Conservation (phyloP, 495 filamentous ascomycete genomes). For the Neurospora terricola region DNA sequence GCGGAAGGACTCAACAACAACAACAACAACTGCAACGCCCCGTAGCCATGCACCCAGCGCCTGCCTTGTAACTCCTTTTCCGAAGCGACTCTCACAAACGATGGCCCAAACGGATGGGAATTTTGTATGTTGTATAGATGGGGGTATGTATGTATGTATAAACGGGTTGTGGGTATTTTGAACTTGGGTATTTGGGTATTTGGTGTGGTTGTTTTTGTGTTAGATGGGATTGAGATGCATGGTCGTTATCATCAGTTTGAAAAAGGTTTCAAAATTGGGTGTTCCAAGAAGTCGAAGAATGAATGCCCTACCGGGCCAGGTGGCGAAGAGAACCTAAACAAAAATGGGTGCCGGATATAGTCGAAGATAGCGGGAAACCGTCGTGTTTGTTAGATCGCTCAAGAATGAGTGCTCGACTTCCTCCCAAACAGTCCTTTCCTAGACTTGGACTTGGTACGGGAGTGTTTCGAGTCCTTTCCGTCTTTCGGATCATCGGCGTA, state of each 20-base stretch:
- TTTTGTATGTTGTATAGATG: background rate
- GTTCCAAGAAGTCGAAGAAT: background rate
- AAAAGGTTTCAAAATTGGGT: background rate
- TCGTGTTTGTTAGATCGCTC: background rate
- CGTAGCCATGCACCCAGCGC: background rate
- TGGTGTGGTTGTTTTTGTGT: background rate
- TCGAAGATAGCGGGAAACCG: background rate
- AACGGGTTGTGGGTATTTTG: background rate
- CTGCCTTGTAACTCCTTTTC: background rate
- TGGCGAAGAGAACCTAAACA: background rate
- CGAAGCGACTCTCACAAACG: background rate
- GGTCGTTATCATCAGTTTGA: background rate
- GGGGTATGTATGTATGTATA: background rate
- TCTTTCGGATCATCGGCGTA: conserved; percentile 57
- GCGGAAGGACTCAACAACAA: background rate
- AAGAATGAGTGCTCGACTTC: conserved; percentile 6
- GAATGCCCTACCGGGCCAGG: background rate
- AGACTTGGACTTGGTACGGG: conserved; percentile 36
- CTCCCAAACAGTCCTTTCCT: conserved; percentile 34
- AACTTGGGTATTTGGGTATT: background rate
- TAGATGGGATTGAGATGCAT: background rate
- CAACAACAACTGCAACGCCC: background rate
- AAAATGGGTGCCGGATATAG: background rate
- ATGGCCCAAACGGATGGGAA: background rate
- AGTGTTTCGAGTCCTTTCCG: conserved; percentile 19